Conservation (phyloP, 352 stramenopile species). For the Globisporangium alternatum region DNA sequence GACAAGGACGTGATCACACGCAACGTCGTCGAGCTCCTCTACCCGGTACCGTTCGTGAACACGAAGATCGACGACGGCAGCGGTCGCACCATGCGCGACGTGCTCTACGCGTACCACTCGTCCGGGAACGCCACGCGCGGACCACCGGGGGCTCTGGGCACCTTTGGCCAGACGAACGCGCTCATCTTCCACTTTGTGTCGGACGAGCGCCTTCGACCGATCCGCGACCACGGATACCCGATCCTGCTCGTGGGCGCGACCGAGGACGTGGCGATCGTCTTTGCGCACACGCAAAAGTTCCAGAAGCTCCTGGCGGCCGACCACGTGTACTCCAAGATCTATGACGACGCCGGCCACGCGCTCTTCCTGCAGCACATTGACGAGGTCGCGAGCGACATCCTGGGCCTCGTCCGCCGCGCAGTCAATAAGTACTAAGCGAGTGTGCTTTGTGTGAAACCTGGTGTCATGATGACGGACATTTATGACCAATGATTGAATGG, state of each 20-base stretch:
- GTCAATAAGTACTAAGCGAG: too few species aligned
- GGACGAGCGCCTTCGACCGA: slow-evolving; percentile 36
- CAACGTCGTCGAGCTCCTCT: background rate
- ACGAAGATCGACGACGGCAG: background rate
- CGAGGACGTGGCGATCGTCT: slow-evolving; percentile 33
- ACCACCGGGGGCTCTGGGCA: background rate
- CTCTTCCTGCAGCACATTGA: slow-evolving; percentile 43
- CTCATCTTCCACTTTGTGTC: slow-evolving; percentile 38
- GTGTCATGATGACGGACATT: too few species aligned
- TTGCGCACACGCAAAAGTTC: slow-evolving; percentile 34
- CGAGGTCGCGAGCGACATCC: slow-evolving; percentile 31
- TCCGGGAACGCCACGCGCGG: background rate
- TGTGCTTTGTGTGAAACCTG: too few species aligned
- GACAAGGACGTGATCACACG: background rate
- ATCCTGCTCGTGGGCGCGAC: slow-evolving; percentile 40
- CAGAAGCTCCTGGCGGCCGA: slow-evolving; percentile 29
- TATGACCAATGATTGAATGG: too few species aligned
- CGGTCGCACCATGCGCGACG: background rate
- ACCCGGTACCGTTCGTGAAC: slow-evolving; percentile 1
- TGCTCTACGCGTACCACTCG: slow-evolving; percentile 2
- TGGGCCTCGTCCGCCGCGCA: slow-evolving; percentile 9
- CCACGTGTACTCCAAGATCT: slow-evolving; percentile 38
- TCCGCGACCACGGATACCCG: slow-evolving; percentile 35
- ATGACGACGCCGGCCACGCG: slow-evolving; percentile 39
- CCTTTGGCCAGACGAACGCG: slow-evolving; percentile 29